Base-by-base conservation (phyloP, 768 basidiomycete genomes). In the Hygrophorus russula region DNA sequence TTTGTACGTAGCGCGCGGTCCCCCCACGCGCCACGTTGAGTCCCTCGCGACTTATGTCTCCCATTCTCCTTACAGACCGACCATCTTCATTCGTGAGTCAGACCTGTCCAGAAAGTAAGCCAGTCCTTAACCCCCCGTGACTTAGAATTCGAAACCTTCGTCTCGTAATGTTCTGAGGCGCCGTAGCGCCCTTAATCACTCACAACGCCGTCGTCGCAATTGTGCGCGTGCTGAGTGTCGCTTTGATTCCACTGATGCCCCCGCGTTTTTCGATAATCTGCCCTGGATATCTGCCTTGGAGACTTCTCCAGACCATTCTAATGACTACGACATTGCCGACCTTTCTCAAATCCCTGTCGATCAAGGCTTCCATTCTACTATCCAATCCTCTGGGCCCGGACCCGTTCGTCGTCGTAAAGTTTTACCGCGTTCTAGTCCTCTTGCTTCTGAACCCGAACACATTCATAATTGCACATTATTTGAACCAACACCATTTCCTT, bases 271-370 rank as follows among this genome's bases (percentile, higher is more conserved):
- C 55, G 81, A 83, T 61, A 63, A 68, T 19, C 69, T 84, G 8
- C 78, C 81, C 3, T 84, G 81, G 80, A 77, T 80, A 41, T 66
- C 78, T 18, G 66, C 73, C 6, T 61, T 82, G 39, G 74, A 82
- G 41, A 46, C 60, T 41, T 48, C 71, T 5, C 63, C 70, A 11
- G 65, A 71, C 41, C 51, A 53, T 45, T 44, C 63, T 51, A 63
- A 67, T 52, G 60, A 60, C 13, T 67, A 66, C 55, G 76, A 82
- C 51, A 72, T 80, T 47, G 79, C 80, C 43, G 80, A 82, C 60
- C 71, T 82, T 35, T 81, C 80, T 1, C 73, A 78, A 48, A 53
- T 80, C n/a, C 66, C 66, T 18, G 59, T 47, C 5, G 32, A 47
- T 41, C 28, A 12, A 24, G 24, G n/a, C 29, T 18, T 31, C 24